Evolutionary conservation across 768 basidiomycete genomes (phyloP), one percentile per base, ranked within the genome.

Genomic region (Trametes cinnabarina): DNA sequence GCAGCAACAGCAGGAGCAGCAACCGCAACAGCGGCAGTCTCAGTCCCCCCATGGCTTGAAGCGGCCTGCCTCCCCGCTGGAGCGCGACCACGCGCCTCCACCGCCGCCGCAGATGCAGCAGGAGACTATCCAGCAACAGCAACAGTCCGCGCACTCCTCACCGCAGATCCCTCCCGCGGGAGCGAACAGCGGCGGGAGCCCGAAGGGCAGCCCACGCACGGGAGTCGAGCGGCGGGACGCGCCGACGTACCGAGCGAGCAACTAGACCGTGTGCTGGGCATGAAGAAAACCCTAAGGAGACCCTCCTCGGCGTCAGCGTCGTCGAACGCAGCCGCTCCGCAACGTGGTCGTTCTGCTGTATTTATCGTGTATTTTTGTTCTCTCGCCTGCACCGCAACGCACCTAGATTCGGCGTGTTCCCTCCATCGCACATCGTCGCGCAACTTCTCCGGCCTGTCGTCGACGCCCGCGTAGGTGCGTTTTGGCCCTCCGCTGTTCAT

Each of bases 361-460:
- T 61, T 61, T 61, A 61, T 61, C 50, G 47, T 61, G 60, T 61
- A 61, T 61, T 61, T 61, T 51, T 55, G 32, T 34, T 35, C 37
- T 22, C 41, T 22, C 34, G 15, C 20, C 47, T 48, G 23, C 15
- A 12, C 25, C 22, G 35, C 54, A 47, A 35, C 11, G 37, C 54
- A 40, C 48, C 48, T 57, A 57, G 48, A 59, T 53, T 42, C 35
- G 28, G 35, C 41, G 43, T 15, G 44, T 46, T 9, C 44, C 20
- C 44, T 25, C 23, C 12, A 9, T 26, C 26, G 25, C 25, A 32
- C 30, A 32, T 46, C 23, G 23, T 20, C 44, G 44, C 22, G 25
- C 25, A 12, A 14, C 28, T 34, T 19, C 47, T 9, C 28, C 19
- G 9, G 6, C 30, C 30, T 25, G 10, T 19, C 47, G 35, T 37